A percentile compares a stretch with the other conserved stretches of the same genome.
phyloP scores from a whole-genome alignment of 2,329 filamentous ascomycete genomes.

The Didymella glomerata region DNA sequence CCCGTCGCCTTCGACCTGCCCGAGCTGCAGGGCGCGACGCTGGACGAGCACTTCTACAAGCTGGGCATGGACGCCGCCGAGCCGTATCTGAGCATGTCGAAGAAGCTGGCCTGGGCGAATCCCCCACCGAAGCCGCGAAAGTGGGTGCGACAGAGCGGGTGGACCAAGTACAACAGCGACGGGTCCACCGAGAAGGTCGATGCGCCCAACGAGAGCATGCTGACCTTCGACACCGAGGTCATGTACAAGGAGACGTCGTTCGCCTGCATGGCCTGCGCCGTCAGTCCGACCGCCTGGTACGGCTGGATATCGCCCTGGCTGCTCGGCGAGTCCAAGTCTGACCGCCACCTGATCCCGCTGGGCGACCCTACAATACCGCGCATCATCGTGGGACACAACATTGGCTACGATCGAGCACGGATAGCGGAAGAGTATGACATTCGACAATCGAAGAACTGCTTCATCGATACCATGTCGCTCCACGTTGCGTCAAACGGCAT shows the following conservation, averaged over 20 bases:
- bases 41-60: slow-evolving; percentile 94
- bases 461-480: slow-evolving; percentile 96
- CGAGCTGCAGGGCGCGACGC: slow-evolving; percentile 75
- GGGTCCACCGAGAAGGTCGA: slow-evolving; percentile 76
- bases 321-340: slow-evolving; percentile 77
- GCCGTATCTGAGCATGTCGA: slow-evolving; percentile 79
- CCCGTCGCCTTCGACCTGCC: slow-evolving; percentile 91
- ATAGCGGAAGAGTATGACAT: slow-evolving; percentile 89
- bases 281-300: slow-evolving; percentile 91
- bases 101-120: slow-evolving; percentile 71
- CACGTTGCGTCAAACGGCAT: slow-evolving; percentile 98
- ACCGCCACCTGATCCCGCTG: slow-evolving; percentile 84
- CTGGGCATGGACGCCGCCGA: slow-evolving; percentile 87
- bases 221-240: slow-evolving; percentile 96
- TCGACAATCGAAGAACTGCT: slow-evolving; percentile 82
- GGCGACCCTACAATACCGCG: slow-evolving; percentile 77
- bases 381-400: slow-evolving; percentile 91
- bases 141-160: slow-evolving; percentile 84
- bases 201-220: slow-evolving; percentile 78
- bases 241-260: slow-evolving; percentile 94
- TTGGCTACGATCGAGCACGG: slow-evolving; percentile 91
- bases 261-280: slow-evolving; percentile 96
- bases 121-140: slow-evolving; percentile 68
- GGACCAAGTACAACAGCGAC: slow-evolving; percentile 89
- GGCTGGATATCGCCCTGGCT: slow-evolving; percentile 97